A percentile compares a stretch with the other conserved stretches of the same genome.
Conservation (phyloP, 805 yeast genomes). For the Peterozyma xylosa region DNA sequence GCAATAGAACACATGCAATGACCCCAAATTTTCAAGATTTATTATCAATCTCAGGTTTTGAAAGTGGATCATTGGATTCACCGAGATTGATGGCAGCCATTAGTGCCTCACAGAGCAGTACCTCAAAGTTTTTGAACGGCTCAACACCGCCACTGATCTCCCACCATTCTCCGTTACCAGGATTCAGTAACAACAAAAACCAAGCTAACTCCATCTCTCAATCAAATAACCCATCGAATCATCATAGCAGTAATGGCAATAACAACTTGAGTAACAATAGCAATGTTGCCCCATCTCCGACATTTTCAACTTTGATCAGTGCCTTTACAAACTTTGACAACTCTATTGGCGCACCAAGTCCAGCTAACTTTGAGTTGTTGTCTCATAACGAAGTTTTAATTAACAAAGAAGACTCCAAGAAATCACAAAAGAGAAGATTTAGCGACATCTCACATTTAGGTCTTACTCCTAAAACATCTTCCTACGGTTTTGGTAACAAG, state of each 20-base stretch:
- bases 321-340: conserved; percentile 22
- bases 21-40: not conserved
- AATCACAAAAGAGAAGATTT: conserved; percentile 3
- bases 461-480: not conserved
- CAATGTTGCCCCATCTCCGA: conserved; percentile 14
- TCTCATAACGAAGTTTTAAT: not conserved
- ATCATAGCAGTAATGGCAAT: not conserved
- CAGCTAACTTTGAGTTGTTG: conserved; percentile 14
- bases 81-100: conserved; percentile 16
- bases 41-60: not conserved
- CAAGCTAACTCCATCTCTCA: not conserved
- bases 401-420: conserved; percentile 5
- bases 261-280: not conserved
- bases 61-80: conserved; percentile 16
- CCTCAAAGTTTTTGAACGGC: not conserved
- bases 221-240: not conserved
- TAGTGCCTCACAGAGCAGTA: not conserved
- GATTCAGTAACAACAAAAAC: not conserved
- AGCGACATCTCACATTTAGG: conserved; percentile 3
- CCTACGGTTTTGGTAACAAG: not conserved
- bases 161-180: too few species aligned
- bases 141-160: too few species aligned
- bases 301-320: conserved; percentile 17
- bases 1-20: not conserved
- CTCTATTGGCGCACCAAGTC: conserved; percentile 15